phyloP scores from a whole-genome alignment of 306 rosid genomes.

The Lagenaria siceraria region DNA sequence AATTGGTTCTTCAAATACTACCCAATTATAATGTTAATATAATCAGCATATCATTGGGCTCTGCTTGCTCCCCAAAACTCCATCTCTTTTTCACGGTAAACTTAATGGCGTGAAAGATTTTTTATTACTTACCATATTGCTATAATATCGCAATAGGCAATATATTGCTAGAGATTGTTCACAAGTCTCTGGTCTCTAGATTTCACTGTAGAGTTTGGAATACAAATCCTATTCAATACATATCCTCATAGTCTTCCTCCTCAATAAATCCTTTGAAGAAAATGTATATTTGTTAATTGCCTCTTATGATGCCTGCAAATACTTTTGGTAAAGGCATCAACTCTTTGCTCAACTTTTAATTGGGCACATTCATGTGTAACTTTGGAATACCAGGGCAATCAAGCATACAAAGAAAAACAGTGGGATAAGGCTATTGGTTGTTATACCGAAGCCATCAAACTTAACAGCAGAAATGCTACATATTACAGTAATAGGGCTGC shows the following conservation, averaged over 20 bases:
- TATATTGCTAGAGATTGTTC: not conserved
- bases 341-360: not conserved
- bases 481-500: conserved; percentile 92
- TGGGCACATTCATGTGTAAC: not conserved
- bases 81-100: not conserved
- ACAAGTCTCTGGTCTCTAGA: not conserved
- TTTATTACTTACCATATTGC: not conserved
- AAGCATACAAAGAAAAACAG: conserved; percentile 85
- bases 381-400: conserved; percentile 53
- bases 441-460: conserved; percentile 91
- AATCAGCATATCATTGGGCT: not conserved
- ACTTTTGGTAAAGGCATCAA: not conserved
- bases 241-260: not conserved
- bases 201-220: not conserved
- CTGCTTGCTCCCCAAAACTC: not conserved
- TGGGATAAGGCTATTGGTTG: conserved; percentile 84
- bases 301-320: not conserved
- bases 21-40: not conserved
- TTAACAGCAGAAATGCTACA: conserved; percentile 56
- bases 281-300: not conserved
- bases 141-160: not conserved
- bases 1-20: not conserved
- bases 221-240: not conserved
- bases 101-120: not conserved
- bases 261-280: not conserved